Evolutionary conservation across 192 early-diverging fungal genomes (phyloP), one percentile per base, ranked within the genome.

Genomic region (Gonapodya sp.): DNA sequence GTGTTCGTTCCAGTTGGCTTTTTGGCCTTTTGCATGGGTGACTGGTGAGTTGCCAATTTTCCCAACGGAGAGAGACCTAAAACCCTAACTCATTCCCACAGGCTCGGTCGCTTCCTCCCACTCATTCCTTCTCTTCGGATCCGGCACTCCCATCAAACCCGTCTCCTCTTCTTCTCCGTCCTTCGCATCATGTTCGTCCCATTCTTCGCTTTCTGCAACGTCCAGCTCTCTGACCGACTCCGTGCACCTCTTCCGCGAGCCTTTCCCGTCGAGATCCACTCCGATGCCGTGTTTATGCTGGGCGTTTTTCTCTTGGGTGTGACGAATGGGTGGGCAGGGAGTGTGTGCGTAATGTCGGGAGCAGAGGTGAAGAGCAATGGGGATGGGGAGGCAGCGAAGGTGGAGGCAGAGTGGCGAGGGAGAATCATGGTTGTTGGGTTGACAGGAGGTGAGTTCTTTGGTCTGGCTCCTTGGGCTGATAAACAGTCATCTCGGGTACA

Each of bases 1-100:
- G 89, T 79, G 35, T 92, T 93, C 86, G 89, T 93, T 34, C 88
- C 92, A 0, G 85, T 93, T 72, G 93, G 94, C 74, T 95, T 94
- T 80, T 84, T 95, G 79, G 77, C 88, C 14, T 94, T 87, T 80
- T 94, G 93, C 83, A 18, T 91, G 35, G 93, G 92, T 73, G 94
- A 95, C 80, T 93, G 91, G 89, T 64, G 46, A 64, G 46, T 64
- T 24, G 24, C 46, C 24, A 24, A 64, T 64, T 64, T 24, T 16
- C 46, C 46, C 46, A 8, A 64, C 46, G n/a, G n/a, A n/a, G n/a
- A n/a, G n/a, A n/a, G n/a, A n/a, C n/a, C n/a, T n/a, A n/a, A n/a
- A n/a, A n/a, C 46, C 46, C 46, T 16, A 8, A 8, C 8, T 24
- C 46, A 64, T 24, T 24, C 46, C 8, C 46, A 64, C 24, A 64